phyloP scores from a whole-genome alignment of 2,329 filamentous ascomycete species.

The Fusarium zealandicum region DNA sequence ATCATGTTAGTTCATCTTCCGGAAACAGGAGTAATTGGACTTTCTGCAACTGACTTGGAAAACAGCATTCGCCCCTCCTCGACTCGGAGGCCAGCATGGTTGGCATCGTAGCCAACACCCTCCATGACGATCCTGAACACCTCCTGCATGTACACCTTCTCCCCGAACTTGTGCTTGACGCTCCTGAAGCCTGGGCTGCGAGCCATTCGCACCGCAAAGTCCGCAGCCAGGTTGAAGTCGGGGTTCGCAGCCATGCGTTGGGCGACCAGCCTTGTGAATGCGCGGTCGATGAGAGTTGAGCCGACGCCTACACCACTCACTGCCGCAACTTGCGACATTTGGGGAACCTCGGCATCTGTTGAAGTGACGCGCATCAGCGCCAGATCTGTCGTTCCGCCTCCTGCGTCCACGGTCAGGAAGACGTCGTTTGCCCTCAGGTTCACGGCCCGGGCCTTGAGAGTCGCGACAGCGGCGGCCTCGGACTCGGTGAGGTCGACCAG shows the following conservation, averaged over 20 bases:
- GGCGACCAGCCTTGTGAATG: slow-evolving; percentile 51
- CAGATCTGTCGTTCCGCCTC: slow-evolving; percentile 56
- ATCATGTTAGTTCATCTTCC: background rate
- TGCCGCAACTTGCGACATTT: slow-evolving; percentile 46
- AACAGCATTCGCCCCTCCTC: slow-evolving; percentile 52
- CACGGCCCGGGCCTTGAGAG: slow-evolving; percentile 52
- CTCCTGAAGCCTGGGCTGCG: slow-evolving; percentile 50
- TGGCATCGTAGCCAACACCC: slow-evolving; percentile 51
- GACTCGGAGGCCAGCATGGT: slow-evolving; percentile 48
- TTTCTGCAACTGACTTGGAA: slow-evolving; percentile 44
- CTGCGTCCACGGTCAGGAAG: slow-evolving; percentile 55
- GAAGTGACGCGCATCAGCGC: slow-evolving; percentile 53
- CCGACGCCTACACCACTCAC: slow-evolving; percentile 57
- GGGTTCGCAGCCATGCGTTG: slow-evolving; percentile 47
- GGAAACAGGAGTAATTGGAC: background rate
- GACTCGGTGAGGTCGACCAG: slow-evolving; percentile 56
- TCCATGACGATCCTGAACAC: slow-evolving; percentile 54
- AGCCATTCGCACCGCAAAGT: slow-evolving; percentile 48
- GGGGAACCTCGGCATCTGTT: slow-evolving; percentile 37
- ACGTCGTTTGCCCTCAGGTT: slow-evolving; percentile 48
- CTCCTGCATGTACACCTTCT: slow-evolving; percentile 51
- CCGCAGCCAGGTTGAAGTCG: slow-evolving; percentile 47
- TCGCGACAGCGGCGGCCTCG: slow-evolving; percentile 56
- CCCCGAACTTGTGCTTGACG: slow-evolving; percentile 53
- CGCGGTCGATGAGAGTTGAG: slow-evolving; percentile 54